Percentiles rank a stretch among this genome's conserved stretches.
phyloP scores from a whole-genome alignment of 768 basidiomycete genomes.

The Xerocomellus amylosporus region DNA sequence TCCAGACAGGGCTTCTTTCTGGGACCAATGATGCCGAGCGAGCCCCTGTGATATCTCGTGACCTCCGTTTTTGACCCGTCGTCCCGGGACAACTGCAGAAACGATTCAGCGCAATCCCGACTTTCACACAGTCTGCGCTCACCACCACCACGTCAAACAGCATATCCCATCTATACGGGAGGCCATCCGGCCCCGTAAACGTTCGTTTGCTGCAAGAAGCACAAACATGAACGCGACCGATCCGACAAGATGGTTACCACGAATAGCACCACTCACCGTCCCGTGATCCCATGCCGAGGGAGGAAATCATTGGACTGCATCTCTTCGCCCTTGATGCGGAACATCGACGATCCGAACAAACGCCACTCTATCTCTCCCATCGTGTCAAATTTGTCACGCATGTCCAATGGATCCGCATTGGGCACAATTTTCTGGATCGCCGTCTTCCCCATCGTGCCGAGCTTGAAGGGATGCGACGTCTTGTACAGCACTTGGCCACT shows the following conservation, averaged over 20 bases:
- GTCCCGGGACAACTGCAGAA: constrained; percentile 13
- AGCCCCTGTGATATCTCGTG: constrained; percentile 16
- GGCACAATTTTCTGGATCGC: constrained; percentile 21
- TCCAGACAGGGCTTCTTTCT: constrained; percentile 16
- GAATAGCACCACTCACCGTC: constrained; percentile 10
- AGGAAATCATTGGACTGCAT: constrained; percentile 24
- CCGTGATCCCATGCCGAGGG: constrained; percentile 10
- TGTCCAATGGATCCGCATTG: constrained; percentile 15
- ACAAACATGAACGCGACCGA: background rate
- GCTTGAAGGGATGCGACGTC: constrained; percentile 11
- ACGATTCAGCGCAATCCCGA: background rate
- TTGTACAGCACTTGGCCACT: constrained; percentile 27
- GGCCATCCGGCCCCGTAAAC: constrained; percentile 33
- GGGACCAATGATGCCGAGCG: constrained; percentile 17
- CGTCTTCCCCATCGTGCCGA: constrained; percentile 11
- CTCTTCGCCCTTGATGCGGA: constrained; percentile 31
- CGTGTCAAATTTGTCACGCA: constrained; percentile 27
- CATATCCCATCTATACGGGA: constrained; percentile 33
- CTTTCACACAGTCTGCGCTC: background rate
- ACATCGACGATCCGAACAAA: constrained; percentile 21
- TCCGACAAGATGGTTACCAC: background rate
- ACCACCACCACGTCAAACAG: constrained; percentile 11
- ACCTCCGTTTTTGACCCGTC: constrained; percentile 13
- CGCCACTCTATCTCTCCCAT: constrained; percentile 37
- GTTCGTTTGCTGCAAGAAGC: constrained; percentile 12